These are phyloP conservation scores for Aspergillus udagawae DNA, from an alignment of 2,329 filamentous ascomycete genomes.

Conservation along the genomic window DNA sequence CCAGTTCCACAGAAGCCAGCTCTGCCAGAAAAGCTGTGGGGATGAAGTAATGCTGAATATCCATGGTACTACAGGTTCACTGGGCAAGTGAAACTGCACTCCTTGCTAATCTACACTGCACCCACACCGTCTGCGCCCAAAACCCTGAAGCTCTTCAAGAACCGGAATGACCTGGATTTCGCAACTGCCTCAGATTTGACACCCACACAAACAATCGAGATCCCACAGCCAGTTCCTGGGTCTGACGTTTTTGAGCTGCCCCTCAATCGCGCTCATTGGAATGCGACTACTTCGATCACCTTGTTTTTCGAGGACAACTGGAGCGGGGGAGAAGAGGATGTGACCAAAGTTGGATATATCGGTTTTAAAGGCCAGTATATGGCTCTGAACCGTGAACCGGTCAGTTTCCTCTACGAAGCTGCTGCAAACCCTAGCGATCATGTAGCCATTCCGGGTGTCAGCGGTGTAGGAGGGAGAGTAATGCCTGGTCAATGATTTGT, in stretches of 20 bases:
- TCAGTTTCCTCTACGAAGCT: conserved; percentile 87
- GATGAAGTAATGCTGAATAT: background rate
- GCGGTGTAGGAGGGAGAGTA: conserved; percentile 34
- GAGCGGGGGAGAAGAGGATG: conserved; percentile 71
- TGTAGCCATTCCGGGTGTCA: conserved; percentile 44
- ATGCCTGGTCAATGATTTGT: conserved; percentile 40
- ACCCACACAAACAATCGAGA: conserved; percentile 71
- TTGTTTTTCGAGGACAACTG: conserved; percentile 95
- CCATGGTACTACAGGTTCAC: conserved; percentile 63
- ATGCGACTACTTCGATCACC: conserved; percentile 73
- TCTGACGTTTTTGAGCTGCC: conserved; percentile 76
- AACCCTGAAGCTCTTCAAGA: conserved; percentile 83
- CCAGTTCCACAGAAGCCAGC: background rate
- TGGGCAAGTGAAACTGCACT: conserved; percentile 87
- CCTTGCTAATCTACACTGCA: conserved; percentile 79
- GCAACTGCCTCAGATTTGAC: conserved; percentile 63
- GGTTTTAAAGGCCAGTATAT: conserved; percentile 96
- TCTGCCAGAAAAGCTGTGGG: background rate
- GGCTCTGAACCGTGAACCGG: conserved; percentile 74
- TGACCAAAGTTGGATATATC: conserved; percentile 73
- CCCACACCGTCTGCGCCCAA: conserved; percentile 66
- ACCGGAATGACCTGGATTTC: conserved; percentile 86
- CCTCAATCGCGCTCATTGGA: conserved; percentile 84
- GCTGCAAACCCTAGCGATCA: conserved; percentile 91
- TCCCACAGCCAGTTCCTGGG: conserved; percentile 63